phyloP scores from a whole-genome alignment of 1,284 basidiomycete species.

The Trametes hirsuta region DNA sequence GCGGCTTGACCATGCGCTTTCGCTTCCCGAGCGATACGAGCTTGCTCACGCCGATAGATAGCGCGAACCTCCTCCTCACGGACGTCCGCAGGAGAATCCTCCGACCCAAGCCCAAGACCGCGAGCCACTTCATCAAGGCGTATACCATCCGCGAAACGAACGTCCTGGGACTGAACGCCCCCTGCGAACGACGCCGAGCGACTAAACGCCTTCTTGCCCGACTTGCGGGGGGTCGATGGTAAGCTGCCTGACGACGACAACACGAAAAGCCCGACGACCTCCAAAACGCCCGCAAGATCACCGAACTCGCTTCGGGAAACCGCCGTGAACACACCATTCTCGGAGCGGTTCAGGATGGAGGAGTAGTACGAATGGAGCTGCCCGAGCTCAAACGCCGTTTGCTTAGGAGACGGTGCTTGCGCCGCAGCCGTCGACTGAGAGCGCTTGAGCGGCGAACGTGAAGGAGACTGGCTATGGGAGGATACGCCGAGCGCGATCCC shows the following conservation, averaged over 20 bases:
- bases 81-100: constrained; percentile 44
- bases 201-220: constrained; percentile 50
- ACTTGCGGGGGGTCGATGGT: constrained; percentile 41
- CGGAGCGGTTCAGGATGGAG: constrained; percentile 56
- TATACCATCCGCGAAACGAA: constrained; percentile 58
- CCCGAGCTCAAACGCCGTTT: constrained; percentile 53
- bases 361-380: constrained; percentile 69
- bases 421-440: constrained; percentile 35
- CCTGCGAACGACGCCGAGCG: constrained; percentile 62
- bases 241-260: constrained; percentile 38
- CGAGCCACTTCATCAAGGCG: constrained; percentile 67
- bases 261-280: constrained; percentile 68
- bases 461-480: constrained; percentile 40
- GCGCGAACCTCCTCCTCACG: constrained; percentile 68
- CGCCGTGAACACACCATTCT: constrained; percentile 56
- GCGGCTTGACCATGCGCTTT: constrained; percentile 37
- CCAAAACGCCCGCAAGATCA: constrained; percentile 70
- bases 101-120: constrained; percentile 56
- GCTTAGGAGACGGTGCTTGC: constrained; percentile 24
- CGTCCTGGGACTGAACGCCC: constrained; percentile 48
- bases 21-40: constrained; percentile 56
- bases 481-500: constrained; percentile 52
- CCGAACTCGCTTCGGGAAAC: constrained; percentile 77
- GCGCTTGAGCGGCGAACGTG: constrained; percentile 55
- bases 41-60: constrained; percentile 69